Percentiles rank a stretch among this genome's conserved stretches.
Conservation (phyloP, 495 filamentous ascomycete genomes). For the Staphylotrichum tortipilum region DNA sequence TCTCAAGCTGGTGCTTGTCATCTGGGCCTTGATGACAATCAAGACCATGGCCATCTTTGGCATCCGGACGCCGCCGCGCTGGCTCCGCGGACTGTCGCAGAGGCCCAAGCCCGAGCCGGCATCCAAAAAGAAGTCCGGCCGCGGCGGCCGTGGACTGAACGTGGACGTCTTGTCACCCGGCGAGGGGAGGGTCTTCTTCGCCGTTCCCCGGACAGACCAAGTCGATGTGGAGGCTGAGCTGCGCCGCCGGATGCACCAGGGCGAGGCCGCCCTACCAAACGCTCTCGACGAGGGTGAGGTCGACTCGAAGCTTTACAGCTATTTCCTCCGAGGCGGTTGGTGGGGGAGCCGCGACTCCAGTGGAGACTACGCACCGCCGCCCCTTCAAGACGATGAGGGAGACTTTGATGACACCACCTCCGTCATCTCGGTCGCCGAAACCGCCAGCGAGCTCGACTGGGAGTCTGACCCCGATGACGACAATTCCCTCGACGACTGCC, state of each 20-base stretch:
- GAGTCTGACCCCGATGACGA: slow-evolving; percentile 35
- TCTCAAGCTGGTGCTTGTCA: slow-evolving; percentile 53
- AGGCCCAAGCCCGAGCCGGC: slow-evolving; percentile 27
- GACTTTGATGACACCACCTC: slow-evolving; percentile 76
- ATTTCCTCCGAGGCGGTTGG: slow-evolving; percentile 72
- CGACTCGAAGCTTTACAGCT: slow-evolving; percentile 63
- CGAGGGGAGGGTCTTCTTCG: slow-evolving; percentile 46
- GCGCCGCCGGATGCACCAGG: slow-evolving; percentile 42
- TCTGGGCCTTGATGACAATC: slow-evolving; percentile 47
- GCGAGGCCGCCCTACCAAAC: slow-evolving; percentile 5
- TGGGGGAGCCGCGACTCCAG: slow-evolving; percentile 75
- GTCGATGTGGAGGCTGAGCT: slow-evolving; percentile 75
- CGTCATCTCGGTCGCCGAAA: slow-evolving; percentile 52
- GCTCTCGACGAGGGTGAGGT: slow-evolving; percentile 53
- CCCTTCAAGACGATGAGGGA: slow-evolving; percentile 27
- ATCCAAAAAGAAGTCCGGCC: slow-evolving; percentile 39
- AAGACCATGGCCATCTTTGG: slow-evolving; percentile 51
- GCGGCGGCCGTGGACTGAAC: slow-evolving; percentile 1
- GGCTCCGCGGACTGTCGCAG: slow-evolving; percentile 48
- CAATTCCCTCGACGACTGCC: slow-evolving; percentile 43
- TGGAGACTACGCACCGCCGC: slow-evolving; percentile 52
- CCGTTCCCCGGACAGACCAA: slow-evolving; percentile 47
- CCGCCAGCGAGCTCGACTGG: slow-evolving; percentile 45
- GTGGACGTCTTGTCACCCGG: slow-evolving; percentile 14
- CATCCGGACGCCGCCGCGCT: slow-evolving; percentile 52